These are phyloP conservation scores for Coemansia sp. DNA, from an alignment of 192 early-diverging fungal genomes.

Conservation along the genomic window DNA sequence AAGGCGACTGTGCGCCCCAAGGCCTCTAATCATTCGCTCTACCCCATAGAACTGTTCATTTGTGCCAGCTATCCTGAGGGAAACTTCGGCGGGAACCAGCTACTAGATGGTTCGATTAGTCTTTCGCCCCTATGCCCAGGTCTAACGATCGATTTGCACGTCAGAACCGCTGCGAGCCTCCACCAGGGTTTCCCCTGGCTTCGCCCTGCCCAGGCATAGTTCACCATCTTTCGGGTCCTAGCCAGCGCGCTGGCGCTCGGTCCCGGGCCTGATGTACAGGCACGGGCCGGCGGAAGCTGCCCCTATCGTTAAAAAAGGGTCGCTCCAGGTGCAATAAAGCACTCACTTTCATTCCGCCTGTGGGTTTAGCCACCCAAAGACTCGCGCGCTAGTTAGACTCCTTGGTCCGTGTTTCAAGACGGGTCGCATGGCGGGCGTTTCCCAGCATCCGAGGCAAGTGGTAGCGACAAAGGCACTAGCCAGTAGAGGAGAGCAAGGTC, in stretches of 20 bases:
- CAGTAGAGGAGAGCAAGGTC: conserved; percentile 1
- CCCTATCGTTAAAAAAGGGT: conserved; percentile 13
- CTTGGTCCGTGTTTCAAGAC: conserved; percentile 81
- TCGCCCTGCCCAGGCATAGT: conserved; percentile 77
- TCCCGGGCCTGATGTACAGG: too few species aligned
- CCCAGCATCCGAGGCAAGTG: conserved; percentile 50
- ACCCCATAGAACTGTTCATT: conserved; percentile 67
- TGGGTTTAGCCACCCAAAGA: conserved; percentile 53
- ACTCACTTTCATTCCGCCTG: conserved; percentile 56
- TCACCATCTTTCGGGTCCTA: conserved; percentile 81
- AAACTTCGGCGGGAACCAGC: conserved; percentile 82
- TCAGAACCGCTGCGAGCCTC: conserved; percentile 70
- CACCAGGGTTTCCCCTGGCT: conserved; percentile 78
- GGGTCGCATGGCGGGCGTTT: conserved; percentile 65
- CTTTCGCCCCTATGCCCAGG: conserved; percentile 79
- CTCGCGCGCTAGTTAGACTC: conserved; percentile 75
- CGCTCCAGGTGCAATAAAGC: conserved; percentile 14
- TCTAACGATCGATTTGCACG: conserved; percentile 73
- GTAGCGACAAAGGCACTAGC: neutral
- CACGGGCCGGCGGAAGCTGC: conserved; percentile 55
- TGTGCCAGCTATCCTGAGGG: conserved; percentile 77
- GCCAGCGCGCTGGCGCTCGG: conserved; percentile 60
- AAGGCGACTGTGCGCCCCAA: conserved; percentile 67
- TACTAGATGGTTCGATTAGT: conserved; percentile 82
- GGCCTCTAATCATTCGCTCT: conserved; percentile 82